phyloP scores from a whole-genome alignment of 2,329 filamentous ascomycete species.

The Sclerotinia minor region DNA sequence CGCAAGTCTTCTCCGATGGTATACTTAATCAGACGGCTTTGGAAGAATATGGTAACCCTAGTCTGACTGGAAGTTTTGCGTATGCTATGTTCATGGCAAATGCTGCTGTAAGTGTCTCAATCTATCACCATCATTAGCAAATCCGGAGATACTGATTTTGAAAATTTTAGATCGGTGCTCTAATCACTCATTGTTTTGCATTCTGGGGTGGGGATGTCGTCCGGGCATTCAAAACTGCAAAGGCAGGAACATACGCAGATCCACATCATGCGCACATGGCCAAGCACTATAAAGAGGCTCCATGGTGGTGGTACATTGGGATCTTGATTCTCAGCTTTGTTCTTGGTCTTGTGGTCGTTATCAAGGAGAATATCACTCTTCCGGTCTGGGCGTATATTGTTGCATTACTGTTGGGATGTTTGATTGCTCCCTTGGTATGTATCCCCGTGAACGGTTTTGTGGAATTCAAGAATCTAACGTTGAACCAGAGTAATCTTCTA shows the following conservation, averaged over 20 bases:
- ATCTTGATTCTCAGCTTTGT: slow-evolving; percentile 49
- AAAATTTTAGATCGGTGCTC: slow-evolving; percentile 52
- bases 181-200: slow-evolving; percentile 52
- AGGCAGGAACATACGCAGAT: slow-evolving; percentile 46
- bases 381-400: slow-evolving; percentile 49
- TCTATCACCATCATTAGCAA: neutral
- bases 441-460: neutral
- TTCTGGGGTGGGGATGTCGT: slow-evolving; percentile 58
- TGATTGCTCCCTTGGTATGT: slow-evolving; percentile 53
- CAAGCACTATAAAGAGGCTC: slow-evolving; percentile 47
- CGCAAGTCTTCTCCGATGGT: slow-evolving; percentile 45
- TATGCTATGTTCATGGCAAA: slow-evolving; percentile 58
- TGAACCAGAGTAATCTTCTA: slow-evolving; percentile 50
- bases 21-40: slow-evolving; percentile 48
- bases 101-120: slow-evolving; percentile 49
- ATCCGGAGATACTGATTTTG: slow-evolving; percentile 22
- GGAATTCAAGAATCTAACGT: slow-evolving; percentile 26
- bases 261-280: slow-evolving; percentile 53
- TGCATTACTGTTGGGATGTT: slow-evolving; percentile 42
- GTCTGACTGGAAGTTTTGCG: slow-evolving; percentile 52
- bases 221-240: slow-evolving; percentile 50
- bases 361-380: slow-evolving; percentile 43
- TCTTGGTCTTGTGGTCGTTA: slow-evolving; percentile 46
- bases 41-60: slow-evolving; percentile 48
- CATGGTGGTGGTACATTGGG: slow-evolving; percentile 57